Base-by-base conservation (phyloP, 2,329 filamentous ascomycete genomes). In the Boeremia lycopersici region DNA sequence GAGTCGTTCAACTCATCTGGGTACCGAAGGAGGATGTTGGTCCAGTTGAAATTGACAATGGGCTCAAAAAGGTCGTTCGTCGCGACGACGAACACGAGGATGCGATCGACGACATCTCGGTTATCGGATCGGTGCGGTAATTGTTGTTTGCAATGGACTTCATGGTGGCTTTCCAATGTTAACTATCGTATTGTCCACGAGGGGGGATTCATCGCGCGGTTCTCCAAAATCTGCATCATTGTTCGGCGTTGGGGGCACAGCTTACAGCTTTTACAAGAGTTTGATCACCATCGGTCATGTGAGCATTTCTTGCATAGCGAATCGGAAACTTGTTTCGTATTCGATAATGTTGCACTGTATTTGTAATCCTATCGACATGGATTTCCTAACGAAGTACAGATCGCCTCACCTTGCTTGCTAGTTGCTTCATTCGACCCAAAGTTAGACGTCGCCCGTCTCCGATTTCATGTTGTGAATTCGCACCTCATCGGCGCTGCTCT, bases 1-100 rank as follows among this genome's bases (percentile, higher is more conserved):
- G 84, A 33, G 79, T 79, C 4, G 60, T 81, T 13, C 85, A 88
- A 63, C 68, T 85, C 6, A 81, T 80, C 65, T 84, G 81, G 61
- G 82, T 87, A 42, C 77, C 80, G 10, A 77, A 78, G 34, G 79
- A 81, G 59, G 79, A 78, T 53, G 57, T 73, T 3, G 68, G 66
- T 28, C 51, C 60, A 11, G 64, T 74, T 1, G 60, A 67, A 42
- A 68, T 74, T 7, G 67, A 73, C 29, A 74, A 71, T 38, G 68
- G 64, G 5, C 58, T 72, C 10, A 73, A 69, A 54, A 68, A 65
- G 44, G 65, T 62, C 13, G 57, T 70, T 28, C 61, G 65, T 29
- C 52, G 65, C 39, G 57, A 61, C 4, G 46, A 56, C 4, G 46
- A 56, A n/a, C 48, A 68, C 25, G 65, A 68, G 35, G 57, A 67